A percentile compares a stretch with the other conserved stretches of the same genome.
phyloP scores from a whole-genome alignment of 768 basidiomycete genomes.

The Hericium erinaceus region DNA sequence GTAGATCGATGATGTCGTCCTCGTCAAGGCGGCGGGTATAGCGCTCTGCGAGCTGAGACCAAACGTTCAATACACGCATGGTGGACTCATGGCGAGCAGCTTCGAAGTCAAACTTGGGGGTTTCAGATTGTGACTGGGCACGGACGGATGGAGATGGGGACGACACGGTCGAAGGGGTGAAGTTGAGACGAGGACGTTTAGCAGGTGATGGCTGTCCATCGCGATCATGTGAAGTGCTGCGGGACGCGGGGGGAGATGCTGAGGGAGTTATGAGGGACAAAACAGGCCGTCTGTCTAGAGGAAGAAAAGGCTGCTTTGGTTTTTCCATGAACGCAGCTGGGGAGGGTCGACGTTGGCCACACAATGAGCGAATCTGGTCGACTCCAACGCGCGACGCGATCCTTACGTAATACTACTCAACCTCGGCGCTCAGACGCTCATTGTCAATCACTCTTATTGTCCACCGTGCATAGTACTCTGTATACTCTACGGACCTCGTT shows the following conservation, averaged over 20 bases:
- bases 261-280: constrained; percentile 40
- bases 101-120: constrained; percentile 31
- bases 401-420: background rate
- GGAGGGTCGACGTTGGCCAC: constrained; percentile 3
- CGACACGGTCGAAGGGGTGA: constrained; percentile 30
- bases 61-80: constrained; percentile 48
- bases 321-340: background rate
- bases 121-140: constrained; percentile 4
- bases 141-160: constrained; percentile 6
- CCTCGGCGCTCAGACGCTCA: background rate
- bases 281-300: constrained; percentile 6
- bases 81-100: constrained; percentile 49
- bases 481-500: too few species aligned
- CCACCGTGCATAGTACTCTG: too few species aligned
- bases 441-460: background rate
- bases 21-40: constrained; percentile 61
- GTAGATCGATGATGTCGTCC: constrained; percentile 72
- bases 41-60: constrained; percentile 61
- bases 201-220: constrained; percentile 27
- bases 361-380: background rate
- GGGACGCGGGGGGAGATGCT: constrained; percentile 37
- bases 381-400: background rate
- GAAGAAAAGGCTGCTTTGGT: background rate
- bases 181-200: constrained; percentile 41
- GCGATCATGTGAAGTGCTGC: constrained; percentile 17